A percentile compares a stretch with the other conserved stretches of the same genome.
These are phyloP conservation scores for Hemileccinum rubropunctum DNA, from an alignment of 768 basidiomycete genomes.

Conservation along the genomic window DNA sequence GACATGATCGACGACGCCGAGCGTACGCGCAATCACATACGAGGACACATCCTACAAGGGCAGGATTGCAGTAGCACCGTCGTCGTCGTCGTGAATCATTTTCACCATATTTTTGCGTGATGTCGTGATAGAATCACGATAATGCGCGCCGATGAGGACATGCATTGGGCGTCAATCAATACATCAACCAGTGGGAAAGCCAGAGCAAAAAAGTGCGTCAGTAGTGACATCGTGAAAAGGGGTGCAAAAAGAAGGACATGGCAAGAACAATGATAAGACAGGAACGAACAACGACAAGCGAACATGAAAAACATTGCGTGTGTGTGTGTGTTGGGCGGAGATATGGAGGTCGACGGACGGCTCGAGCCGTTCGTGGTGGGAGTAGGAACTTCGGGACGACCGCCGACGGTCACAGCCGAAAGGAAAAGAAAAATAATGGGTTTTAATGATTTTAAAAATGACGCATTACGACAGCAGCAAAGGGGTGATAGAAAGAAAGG, in stretches of 20 bases:
- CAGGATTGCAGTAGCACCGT: neutral
- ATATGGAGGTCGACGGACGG: slow-evolving; percentile 9
- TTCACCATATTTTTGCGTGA: too few species aligned
- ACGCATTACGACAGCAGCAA: slow-evolving; percentile 9
- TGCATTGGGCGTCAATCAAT: neutral
- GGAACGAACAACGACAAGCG: neutral
- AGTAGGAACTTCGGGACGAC: slow-evolving; percentile 9
- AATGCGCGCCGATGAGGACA: too few species aligned
- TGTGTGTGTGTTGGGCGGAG: slow-evolving; percentile 7
- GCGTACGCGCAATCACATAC: slow-evolving; percentile 78
- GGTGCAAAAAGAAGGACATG: too few species aligned
- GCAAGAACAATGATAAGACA: too few species aligned
- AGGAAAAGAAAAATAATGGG: neutral
- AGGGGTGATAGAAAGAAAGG: slow-evolving; percentile 2
- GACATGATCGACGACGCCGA: slow-evolving; percentile 73
- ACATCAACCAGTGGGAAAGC: neutral
- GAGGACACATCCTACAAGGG: slow-evolving; percentile 66
- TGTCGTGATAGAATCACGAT: too few species aligned
- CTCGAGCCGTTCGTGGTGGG: too few species aligned
- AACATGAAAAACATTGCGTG: too few species aligned
- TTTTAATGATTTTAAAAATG: too few species aligned
- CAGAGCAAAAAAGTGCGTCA: slow-evolving; percentile 4
- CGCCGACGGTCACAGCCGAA: slow-evolving; percentile 7
- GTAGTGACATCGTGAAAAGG: too few species aligned
- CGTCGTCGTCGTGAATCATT: neutral